Evolutionary conservation across 1,139 yeast genomes (phyloP), one percentile per base, ranked within the genome.

Genomic region (Scheffersomyces segobiensis): DNA sequence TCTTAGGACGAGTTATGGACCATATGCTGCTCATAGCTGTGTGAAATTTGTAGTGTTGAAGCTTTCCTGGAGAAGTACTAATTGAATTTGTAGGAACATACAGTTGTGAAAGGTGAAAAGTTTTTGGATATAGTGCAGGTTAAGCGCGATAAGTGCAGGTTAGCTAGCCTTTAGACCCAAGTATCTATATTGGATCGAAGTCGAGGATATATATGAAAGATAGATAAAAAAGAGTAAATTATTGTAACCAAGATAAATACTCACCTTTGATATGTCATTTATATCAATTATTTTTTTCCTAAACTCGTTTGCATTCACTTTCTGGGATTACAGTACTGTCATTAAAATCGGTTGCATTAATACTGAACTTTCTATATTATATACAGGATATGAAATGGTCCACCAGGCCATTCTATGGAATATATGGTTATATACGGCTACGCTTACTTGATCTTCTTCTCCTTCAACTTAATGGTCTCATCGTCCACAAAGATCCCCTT

Each of bases 401-500:
- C 17, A 32, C 17, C 32, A 32, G 17, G 4, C 42, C 14, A 14
- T 32, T 32, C 42, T 32, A 32, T 32, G 42, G 42, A 14, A 32
- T 32, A 32, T 32, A 12, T 32, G 42, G 42, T 12, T 32, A 20
- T 42, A 12, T 42, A 22, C 14, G 49, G 52, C 7, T 32, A 49
- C n/a, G 48, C 19, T 17, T 82, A 93, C 87, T 93, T 95, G 73
- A 93, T 90, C 84, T 93, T 93, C 84, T 91, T 91, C 67, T 89
- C 93, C 83, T 95, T 95, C 72, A 93, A 82, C 73, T 87, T 89
- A 72, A 95, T 89, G 56, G 96, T 93, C 77, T 95, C 98, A 69
- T 87, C 89, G 74, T 93, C 91, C 57, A 96, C 89, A 71, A 89
- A 96, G 57, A 96, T 90, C 69, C 99, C 99, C 76, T 96, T 96